These are phyloP conservation scores for Melastoma candidum DNA, from an alignment of 441 rosid genomes.

Conservation along the genomic window DNA sequence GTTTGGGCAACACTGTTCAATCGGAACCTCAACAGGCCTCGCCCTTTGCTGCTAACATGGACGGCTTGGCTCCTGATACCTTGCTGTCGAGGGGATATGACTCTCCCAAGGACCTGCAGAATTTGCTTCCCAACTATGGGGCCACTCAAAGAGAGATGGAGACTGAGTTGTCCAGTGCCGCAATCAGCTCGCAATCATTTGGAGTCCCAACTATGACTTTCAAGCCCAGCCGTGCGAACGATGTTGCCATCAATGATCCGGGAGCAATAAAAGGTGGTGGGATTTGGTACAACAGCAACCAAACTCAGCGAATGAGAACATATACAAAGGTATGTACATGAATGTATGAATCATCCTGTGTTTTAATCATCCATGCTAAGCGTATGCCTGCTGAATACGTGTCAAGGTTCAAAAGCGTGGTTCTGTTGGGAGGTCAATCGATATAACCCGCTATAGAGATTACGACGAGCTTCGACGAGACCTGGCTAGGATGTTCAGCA, in stretches of 20 bases:
- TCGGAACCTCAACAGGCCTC: slow-evolving; percentile 56
- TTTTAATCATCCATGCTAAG: too few species aligned
- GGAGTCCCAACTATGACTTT: slow-evolving; percentile 71
- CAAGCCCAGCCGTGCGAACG: slow-evolving; percentile 67
- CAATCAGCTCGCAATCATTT: slow-evolving; percentile 80
- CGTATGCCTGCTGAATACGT: slow-evolving; percentile 2
- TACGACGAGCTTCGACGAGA: slow-evolving; percentile 83
- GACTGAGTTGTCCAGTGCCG: slow-evolving; percentile 91
- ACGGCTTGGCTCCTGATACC: slow-evolving; percentile 62
- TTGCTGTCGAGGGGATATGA: slow-evolving; percentile 70
- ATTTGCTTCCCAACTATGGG: slow-evolving; percentile 77
- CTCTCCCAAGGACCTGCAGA: slow-evolving; percentile 89
- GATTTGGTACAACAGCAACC: slow-evolving; percentile 50
- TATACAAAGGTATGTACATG: slow-evolving; percentile 65
- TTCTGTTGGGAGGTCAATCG: slow-evolving; percentile 93
- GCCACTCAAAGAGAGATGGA: slow-evolving; percentile 71
- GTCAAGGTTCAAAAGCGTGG: slow-evolving; percentile 93
- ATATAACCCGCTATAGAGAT: slow-evolving; percentile 74
- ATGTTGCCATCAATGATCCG: slow-evolving; percentile 59
- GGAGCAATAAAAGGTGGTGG: slow-evolving; percentile 77
- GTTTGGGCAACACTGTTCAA: slow-evolving; percentile 70
- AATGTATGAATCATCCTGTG: too few species aligned
- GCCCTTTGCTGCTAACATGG: slow-evolving; percentile 54
- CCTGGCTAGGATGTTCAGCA: slow-evolving; percentile 92
- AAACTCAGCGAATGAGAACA: slow-evolving; percentile 84